Conservation (phyloP, 805 yeast genomes). For the Kuraishia floccosa region DNA sequence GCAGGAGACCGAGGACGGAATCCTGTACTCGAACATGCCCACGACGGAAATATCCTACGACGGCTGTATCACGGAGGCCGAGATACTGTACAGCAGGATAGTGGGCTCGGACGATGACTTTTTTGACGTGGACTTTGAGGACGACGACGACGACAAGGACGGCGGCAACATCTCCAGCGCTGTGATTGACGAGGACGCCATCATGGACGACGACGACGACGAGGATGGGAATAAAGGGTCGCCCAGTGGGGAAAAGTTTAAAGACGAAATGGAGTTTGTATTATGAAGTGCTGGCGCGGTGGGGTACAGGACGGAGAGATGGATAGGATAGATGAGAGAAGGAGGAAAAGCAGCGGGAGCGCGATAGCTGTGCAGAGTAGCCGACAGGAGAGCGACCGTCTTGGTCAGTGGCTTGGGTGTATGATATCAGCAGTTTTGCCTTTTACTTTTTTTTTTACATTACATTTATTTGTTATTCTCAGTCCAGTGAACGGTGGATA, state of each 20-base stretch:
- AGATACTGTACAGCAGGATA: slow-evolving; percentile 57
- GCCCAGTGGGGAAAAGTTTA: slow-evolving; percentile 9
- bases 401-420: neutral
- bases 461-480: too few relatives aligned
- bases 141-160: slow-evolving; percentile 54
- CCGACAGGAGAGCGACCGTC: too few relatives aligned
- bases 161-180: slow-evolving; percentile 12
- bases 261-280: slow-evolving; percentile 26
- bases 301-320: too few relatives aligned
- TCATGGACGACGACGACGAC: slow-evolving; percentile 7
- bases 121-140: slow-evolving; percentile 93
- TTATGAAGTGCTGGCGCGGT: slow-evolving; percentile 8
- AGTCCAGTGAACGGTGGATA: too few relatives aligned
- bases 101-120: slow-evolving; percentile 95
- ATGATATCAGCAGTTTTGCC: neutral
- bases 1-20: slow-evolving; percentile 27
- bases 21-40: slow-evolving; percentile 50
- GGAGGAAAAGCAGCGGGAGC: neutral
- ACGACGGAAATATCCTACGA: slow-evolving; percentile 84
- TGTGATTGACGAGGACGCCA: slow-evolving; percentile 26
- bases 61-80: slow-evolving; percentile 78
- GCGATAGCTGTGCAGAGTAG: neutral
- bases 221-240: slow-evolving; percentile 1
- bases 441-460: neutral
- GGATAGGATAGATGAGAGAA: too few relatives aligned